Percentiles rank a stretch among this genome's conserved stretches.
These are phyloP conservation scores for Hemerocallis citrina DNA, from an alignment of 106 monocot species.

Conservation along the genomic window DNA sequence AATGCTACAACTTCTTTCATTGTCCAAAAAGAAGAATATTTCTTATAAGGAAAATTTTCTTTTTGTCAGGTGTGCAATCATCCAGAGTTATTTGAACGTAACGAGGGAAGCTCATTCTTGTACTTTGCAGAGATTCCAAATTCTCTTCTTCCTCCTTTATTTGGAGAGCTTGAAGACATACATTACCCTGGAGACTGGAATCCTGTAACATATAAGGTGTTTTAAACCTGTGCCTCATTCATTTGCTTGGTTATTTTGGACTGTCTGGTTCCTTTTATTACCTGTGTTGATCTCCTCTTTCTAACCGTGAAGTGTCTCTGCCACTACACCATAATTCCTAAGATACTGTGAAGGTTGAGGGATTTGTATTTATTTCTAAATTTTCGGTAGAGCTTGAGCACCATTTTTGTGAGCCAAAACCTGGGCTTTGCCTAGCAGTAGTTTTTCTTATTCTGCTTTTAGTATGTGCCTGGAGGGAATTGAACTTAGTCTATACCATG, in stretches of 20 bases:
- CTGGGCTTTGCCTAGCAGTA: too few species aligned
- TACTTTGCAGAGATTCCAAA: slow-evolving; percentile 80
- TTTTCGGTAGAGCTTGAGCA: too few species aligned
- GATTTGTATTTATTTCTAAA: too few species aligned
- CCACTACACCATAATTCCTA: too few species aligned
- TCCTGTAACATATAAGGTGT: slow-evolving; percentile 88
- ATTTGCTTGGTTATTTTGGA: background rate
- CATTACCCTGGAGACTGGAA: slow-evolving; percentile 72
- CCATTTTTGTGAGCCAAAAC: too few species aligned
- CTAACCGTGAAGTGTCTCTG: too few species aligned
- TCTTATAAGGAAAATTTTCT: background rate
- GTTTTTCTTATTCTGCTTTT: too few species aligned
- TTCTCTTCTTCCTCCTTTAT: slow-evolving; percentile 72
- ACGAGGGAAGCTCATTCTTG: slow-evolving; percentile 86
- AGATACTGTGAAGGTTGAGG: background rate
- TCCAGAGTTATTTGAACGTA: slow-evolving; percentile 98
- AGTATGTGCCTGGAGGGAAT: too few species aligned
- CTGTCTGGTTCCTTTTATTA: background rate
- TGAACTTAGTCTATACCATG: too few species aligned
- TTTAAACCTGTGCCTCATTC: background rate
- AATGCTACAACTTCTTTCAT: background rate
- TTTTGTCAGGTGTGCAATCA: slow-evolving; percentile 85
- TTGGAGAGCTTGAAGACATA: slow-evolving; percentile 71
- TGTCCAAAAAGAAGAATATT: background rate
- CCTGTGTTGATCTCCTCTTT: background rate